Evolutionary conservation across 768 basidiomycete genomes (phyloP), one percentile per base, ranked within the genome.

Genomic region (Amanita muscaria): DNA sequence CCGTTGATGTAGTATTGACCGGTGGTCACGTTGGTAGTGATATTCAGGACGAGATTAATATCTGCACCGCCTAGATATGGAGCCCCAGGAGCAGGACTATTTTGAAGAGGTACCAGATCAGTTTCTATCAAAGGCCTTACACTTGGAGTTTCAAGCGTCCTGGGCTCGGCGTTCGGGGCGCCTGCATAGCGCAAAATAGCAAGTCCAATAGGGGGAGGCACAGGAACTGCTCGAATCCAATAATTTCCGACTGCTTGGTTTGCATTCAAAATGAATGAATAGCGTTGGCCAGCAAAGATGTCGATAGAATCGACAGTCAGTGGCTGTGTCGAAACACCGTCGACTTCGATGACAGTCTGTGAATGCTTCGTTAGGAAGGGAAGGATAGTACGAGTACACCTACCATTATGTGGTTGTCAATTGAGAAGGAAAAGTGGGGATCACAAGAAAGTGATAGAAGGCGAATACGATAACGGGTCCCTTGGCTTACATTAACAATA

Each of bases 121-220:
- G 55, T 46, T 24, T 40, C 37, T 9, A 16, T 8, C 9, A 46
- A 33, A 32, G 15, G 48, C 15, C 21, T 18, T 18, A 11, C 40
- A 5, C 10, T 43, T 9, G 42, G n/a, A 24, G 14, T 34, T 7
- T 56, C 46, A 4, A 40, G 48, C 0, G 60, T 61, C 2, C 54
- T 58, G 1, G 76, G 75, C 25, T 76, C 64, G 0, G 43, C 49
- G 9, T 31, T 37, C 1, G 61, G 48, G 1, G 72, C 73, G 12
- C 72, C 72, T 9, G 31, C 47, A 53, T 79, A 79, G 10, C 72
- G 67, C 6, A 77, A 58, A 35, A 78, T 75, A 2, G 74, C 79
- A 11, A 47, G 40, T 10, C 40, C 40, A 7, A 47, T 64, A n/a
- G 49, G 25, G 9, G 59, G 59, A 1, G 44, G 2, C 33, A 64